These are phyloP conservation scores for Saccharomycodes ludwigii DNA, from an alignment of 805 yeast genomes.

Conservation along the genomic window DNA sequence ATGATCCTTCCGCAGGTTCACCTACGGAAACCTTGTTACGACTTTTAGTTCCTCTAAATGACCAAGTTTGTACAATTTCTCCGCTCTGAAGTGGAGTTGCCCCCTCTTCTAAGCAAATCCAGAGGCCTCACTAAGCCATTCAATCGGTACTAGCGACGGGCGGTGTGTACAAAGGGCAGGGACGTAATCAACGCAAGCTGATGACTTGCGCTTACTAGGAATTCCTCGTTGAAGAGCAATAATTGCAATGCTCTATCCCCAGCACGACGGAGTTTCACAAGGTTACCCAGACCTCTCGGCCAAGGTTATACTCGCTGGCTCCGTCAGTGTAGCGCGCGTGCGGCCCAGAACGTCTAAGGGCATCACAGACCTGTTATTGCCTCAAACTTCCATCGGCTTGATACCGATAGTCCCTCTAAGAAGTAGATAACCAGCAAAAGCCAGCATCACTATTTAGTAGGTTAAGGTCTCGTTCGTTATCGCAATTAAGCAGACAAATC, in stretches of 20 bases:
- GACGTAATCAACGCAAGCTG: constrained; percentile 34
- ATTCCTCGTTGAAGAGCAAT: constrained; percentile 36
- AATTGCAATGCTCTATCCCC: constrained; percentile 30
- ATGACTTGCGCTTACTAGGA: constrained; percentile 35
- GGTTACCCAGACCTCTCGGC: constrained; percentile 31
- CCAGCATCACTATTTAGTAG: constrained; percentile 27
- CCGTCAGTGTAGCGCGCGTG: constrained; percentile 37
- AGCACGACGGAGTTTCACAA: constrained; percentile 30
- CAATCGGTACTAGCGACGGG: constrained; percentile 37
- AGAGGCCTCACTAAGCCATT: constrained; percentile 32
- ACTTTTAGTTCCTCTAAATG: constrained; percentile 34
- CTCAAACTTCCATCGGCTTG: constrained; percentile 34
- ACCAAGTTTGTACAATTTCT: constrained; percentile 31
- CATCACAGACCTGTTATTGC: constrained; percentile 35
- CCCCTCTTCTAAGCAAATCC: constrained; percentile 26
- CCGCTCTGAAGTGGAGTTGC: constrained; percentile 26
- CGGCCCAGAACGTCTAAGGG: constrained; percentile 37
- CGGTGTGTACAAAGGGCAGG: constrained; percentile 33
- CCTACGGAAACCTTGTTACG: constrained; percentile 34
- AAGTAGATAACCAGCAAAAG: constrained; percentile 27
- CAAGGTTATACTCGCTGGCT: constrained; percentile 31
- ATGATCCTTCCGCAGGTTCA: constrained; percentile 29
- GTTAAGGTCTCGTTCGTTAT: constrained; percentile 36
- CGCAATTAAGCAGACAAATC: constrained; percentile 38
- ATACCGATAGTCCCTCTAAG: constrained; percentile 32